phyloP scores from a whole-genome alignment of 2,329 filamentous ascomycete species.

The Clarireedia sp. region DNA sequence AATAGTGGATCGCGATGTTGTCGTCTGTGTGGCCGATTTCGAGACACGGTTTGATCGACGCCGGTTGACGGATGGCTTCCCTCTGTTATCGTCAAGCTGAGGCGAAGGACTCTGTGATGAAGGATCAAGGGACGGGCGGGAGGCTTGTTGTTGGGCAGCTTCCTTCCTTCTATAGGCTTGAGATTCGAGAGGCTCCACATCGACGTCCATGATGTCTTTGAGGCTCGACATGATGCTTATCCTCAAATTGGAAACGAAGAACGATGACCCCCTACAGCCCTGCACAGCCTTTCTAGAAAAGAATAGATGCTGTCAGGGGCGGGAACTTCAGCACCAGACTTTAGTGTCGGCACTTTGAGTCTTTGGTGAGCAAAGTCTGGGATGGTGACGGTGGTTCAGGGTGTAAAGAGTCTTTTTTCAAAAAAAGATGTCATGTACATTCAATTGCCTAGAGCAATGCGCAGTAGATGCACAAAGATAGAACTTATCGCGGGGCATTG shows the following conservation, averaged over 20 bases:
- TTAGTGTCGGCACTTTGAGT: conserved; percentile 19
- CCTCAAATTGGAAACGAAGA: conserved; percentile 23
- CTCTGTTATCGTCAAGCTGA: conserved; percentile 18
- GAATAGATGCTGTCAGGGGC: conserved; percentile 19
- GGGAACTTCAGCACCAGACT: conserved; percentile 22
- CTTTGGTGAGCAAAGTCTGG: conserved; percentile 12
- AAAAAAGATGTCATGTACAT: conserved; percentile 21
- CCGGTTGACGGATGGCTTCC: conserved; percentile 19
- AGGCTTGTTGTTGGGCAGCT: conserved; percentile 25
- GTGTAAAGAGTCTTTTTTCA: conserved; percentile 12
- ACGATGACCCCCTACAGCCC: conserved; percentile 20
- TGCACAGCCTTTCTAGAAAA: conserved; percentile 28
- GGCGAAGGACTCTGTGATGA: conserved; percentile 19
- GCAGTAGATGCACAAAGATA: conserved; percentile 28
- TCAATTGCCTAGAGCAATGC: conserved; percentile 17
- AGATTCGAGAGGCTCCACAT: conserved; percentile 30
- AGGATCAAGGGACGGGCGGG: conserved; percentile 18
- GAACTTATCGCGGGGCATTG: conserved; percentile 29
- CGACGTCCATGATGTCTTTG: conserved; percentile 32
- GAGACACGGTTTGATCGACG: conserved; percentile 25
- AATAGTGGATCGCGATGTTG: conserved; percentile 14
- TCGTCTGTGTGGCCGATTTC: conserved; percentile 14
- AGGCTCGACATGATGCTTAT: conserved; percentile 29
- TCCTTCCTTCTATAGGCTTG: conserved; percentile 29
- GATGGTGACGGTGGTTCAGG: conserved; percentile 9